Evolutionary conservation across 1,284 basidiomycete species (phyloP), one percentile per base, ranked within the genome.

Genomic region (Amylostereum areolatum): DNA sequence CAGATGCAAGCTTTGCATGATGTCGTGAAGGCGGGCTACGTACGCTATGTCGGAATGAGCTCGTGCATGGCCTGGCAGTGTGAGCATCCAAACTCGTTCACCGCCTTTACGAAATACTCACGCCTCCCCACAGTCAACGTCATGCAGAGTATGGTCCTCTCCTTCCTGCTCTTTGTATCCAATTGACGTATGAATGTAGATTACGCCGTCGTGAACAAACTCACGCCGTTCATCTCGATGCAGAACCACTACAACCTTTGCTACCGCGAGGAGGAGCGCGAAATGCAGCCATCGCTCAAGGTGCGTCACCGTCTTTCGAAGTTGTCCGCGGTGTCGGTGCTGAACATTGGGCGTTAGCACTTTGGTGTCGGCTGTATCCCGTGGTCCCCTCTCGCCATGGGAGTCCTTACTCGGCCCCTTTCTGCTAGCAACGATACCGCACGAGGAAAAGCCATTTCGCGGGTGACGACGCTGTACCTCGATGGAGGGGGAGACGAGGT

Each of bases 261-360:
- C 8, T 78, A 78, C 53, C 66, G 75, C 47, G 75, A 78, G 56
- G 73, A 75, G 53, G 74, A 74, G 54, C 61, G 73, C 11, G 74
- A 77, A 62, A 75, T 77, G 73, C 67, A 72, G 50, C 74, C 75
- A 0, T 61, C 60, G 0, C 55, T 66, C 7, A 61, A 64, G 33
- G 33, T 35, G 33, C 8, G 8, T 35, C n/a, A n/a, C n/a, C n/a
- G n/a, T n/a, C 33, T 35, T n/a, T n/a, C n/a, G 8, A n/a, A n/a
- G 8, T 8, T 35, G 8, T 8, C 8, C 33, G 33, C 8, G 33
- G 33, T n/a, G 8, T 35, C 33, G n/a, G 8, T 35, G n/a, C 8
- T n/a, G 33, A 8, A 8, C 33, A n/a, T 35, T n/a, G 8, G 33
- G 8, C 33, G 33, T n/a, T 35, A 35, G 58, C 48, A 49, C 25